Base-by-base conservation (phyloP, 352 stramenopile genomes). In the Phytophthora hibernalis region DNA sequence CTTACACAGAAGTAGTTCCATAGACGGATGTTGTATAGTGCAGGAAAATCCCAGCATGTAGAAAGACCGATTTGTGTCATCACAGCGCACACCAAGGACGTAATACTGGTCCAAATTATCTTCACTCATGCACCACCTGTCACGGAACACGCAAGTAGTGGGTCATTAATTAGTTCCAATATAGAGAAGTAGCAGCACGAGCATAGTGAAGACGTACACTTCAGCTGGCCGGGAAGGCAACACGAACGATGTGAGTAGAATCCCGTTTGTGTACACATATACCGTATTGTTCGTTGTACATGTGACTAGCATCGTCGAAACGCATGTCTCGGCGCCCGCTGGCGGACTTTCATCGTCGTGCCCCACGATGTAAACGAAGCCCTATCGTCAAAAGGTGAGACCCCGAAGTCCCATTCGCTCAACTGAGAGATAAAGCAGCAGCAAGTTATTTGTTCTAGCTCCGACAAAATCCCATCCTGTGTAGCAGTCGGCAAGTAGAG, bases 31-130 rank as follows among this genome's bases (percentile, higher is more conserved):
- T 13, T 70, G 33, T 11, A 56, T 35, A 3, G n/a, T 56, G n/a
- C 72, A 62, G 38, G 64, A 75, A 65, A 92, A 78, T 8, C 57
- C 69, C 4, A 92, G 44, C 33, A 92, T 48, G 48, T 82, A 86
- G 48, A 85, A 86, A 11, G 76, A 89, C 2, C 72, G 67, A 5
- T 80, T 69, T 12, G 38, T 40, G 48, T 91, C 76, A 2, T 63
- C 66, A 57, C 84, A 91, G 11, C 70, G 68, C 12, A 92, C 71
- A 10, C 67, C 70, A 0, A 88, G 21, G 6, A 82, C 47, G 42
- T 68, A 70, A 2, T 54, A 54, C 28, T 77, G 68, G 16, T 65
- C 55, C 9, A 61, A 22, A 15, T n/a, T 66, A 40, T 76, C 56
- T 47, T 79, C 45, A 30, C 47, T 47, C 24, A 83, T 53, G 13